Evolutionary conservation across 208 protist species (phyloP).

Genomic region (Acanthamoeba lenticulata): DNA sequence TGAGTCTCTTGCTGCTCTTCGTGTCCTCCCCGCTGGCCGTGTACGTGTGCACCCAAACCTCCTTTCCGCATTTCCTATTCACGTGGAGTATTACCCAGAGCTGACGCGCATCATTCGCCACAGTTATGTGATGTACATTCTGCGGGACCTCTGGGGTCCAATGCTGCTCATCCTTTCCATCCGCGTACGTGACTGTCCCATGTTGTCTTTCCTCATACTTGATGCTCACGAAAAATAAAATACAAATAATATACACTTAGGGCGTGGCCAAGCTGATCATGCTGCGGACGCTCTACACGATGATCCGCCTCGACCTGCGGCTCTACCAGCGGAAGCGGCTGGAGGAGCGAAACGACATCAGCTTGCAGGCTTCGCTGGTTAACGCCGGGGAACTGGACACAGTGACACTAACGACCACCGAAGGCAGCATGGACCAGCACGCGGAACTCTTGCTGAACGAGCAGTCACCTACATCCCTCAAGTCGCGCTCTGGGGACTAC

Average conservation of each 20-base stretch:
- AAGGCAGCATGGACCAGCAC: not conserved
- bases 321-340: slow-evolving; percentile 18
- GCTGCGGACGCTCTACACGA: slow-evolving; percentile 4
- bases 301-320: not conserved
- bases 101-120: too few relatives aligned
- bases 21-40: not conserved
- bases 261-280: slow-evolving; percentile 16
- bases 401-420: not conserved
- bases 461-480: not conserved
- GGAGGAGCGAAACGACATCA: slow-evolving; percentile 5
- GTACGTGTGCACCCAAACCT: too few relatives aligned
- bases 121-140: slow-evolving; percentile 31
- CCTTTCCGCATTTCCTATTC: not conserved
- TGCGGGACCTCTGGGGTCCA: not conserved
- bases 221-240: too few relatives aligned
- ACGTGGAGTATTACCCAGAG: too few relatives aligned
- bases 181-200: too few relatives aligned
- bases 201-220: not conserved
- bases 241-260: too few relatives aligned
- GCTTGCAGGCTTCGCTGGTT: not conserved
- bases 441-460: not conserved
- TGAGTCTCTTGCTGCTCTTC: not conserved
- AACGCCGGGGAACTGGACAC: not conserved
- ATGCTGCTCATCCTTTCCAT: slow-evolving; percentile 38
- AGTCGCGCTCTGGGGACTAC: too few relatives aligned